Evolutionary conservation across 805 yeast species (phyloP), one percentile per base, ranked within the genome.

Genomic region (Yarrowia yakushimensis): DNA sequence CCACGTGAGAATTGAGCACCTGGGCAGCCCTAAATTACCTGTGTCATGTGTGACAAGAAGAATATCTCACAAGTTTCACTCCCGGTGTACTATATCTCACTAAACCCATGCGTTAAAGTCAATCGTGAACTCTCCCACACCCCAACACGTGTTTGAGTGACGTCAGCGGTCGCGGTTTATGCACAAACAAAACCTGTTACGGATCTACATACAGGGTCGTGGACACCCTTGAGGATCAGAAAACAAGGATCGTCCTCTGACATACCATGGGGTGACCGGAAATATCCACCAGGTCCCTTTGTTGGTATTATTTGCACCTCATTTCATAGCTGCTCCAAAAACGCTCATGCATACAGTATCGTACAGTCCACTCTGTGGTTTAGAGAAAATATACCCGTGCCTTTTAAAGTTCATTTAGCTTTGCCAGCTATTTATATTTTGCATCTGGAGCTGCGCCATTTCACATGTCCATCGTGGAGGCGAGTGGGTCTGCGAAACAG

Each of bases 371-470:
- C n/a, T 13, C 37, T 33, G 37, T 33, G 37, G 37, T 33, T 20
- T 8, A 41, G 23, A 23, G 45, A 23, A 41, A 41, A 41, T 23
- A 41, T 23, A 23, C 18, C 42, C 22, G n/a, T 18, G 18, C n/a
- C 28, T 20, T 30, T 30, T 46, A 27, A 20, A 17, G 18, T 15
- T 20, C 31, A n/a, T 48, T 48, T 15, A 48, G 39, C 30, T 48
- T 48, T 22, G 23, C 59, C 25, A 23, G 59, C 43, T 36, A 52
- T 52, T 52, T 52, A 34, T 52, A 52, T 34, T 34, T n/a, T 52
- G 59, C 59, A 52, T 31, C 59, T 34, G 36, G 34, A 33, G 59
- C 34, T 18, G 59, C 59, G 59, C 43, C 25, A 25, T 34, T 52
- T 52, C 59, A 52, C 59, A 52, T 52, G 59, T 52, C 59, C 50